Evolutionary conservation across 2,329 filamentous ascomycete species (phyloP).

Genomic region (Diaporthe citrichinensis): DNA sequence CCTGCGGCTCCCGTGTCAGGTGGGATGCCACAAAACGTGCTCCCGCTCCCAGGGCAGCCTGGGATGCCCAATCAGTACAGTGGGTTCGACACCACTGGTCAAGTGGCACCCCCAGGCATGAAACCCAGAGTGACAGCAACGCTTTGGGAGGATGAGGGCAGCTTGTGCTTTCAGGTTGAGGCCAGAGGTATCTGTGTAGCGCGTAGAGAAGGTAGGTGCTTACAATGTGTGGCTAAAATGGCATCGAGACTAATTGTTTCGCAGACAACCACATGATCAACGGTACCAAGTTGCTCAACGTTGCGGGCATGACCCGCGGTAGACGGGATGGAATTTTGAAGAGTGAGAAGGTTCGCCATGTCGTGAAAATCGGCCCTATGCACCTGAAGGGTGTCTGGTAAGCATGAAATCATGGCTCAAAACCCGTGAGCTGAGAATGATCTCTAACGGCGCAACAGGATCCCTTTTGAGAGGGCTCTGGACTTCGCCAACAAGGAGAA

Average conservation of each 20-base stretch:
- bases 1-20: conserved; percentile 78
- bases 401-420: conserved; percentile 53
- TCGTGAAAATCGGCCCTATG: conserved; percentile 99
- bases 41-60: conserved; percentile 76
- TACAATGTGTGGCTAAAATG: background rate
- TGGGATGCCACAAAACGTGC: conserved; percentile 76
- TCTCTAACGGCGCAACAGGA: conserved; percentile 70
- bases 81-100: conserved; percentile 86
- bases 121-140: conserved; percentile 97
- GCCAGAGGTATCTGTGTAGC: conserved; percentile 96
- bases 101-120: conserved; percentile 92
- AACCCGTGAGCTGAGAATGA: background rate
- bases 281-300: conserved; percentile 95
- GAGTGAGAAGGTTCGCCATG: conserved; percentile 96
- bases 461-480: conserved; percentile 96
- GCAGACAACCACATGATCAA: conserved; percentile 99
- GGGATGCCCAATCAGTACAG: conserved; percentile 71
- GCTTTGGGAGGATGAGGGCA: conserved; percentile 98
- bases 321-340: conserved; percentile 96
- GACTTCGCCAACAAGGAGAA: conserved; percentile 99
- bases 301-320: conserved; percentile 97
- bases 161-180: conserved; percentile 97
- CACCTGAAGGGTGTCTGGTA: conserved; percentile 98
- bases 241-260: conserved; percentile 1
- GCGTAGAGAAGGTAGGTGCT: conserved; percentile 82